Base-by-base conservation (phyloP, 2,329 filamentous ascomycete genomes). In the Botrytis aclada region DNA sequence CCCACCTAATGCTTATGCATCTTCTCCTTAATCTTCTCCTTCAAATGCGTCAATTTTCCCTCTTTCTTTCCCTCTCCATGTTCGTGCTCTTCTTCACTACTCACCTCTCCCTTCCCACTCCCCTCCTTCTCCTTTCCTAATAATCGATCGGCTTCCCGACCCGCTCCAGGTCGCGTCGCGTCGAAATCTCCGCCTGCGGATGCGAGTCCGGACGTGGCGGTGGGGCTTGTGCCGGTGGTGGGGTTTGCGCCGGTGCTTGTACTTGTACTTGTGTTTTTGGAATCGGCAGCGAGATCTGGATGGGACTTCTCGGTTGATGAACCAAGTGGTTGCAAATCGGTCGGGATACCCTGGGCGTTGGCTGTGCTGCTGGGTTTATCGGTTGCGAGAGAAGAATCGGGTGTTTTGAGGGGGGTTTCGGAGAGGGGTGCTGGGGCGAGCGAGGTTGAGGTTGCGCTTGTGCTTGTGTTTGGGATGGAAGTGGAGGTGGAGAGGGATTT, bases 181-280 rank as follows among this genome's bases (percentile, higher is more conserved):
- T 92, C 90, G 78, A 92, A 92, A 77, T 92, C 85, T 9, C 90
- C 90, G 0, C 90, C 90, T 56, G n/a, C n/a, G n/a, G n/a, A n/a
- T n/a, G n/a, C n/a, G n/a, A n/a, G n/a, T n/a, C n/a, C n/a, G n/a
- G n/a, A n/a, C n/a, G n/a, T n/a, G n/a, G n/a, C n/a, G n/a, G n/a
- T n/a, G n/a, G n/a, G n/a, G n/a, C n/a, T n/a, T n/a, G n/a, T n/a
- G n/a, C n/a, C n/a, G n/a, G n/a, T n/a, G n/a, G n/a, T n/a, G n/a
- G n/a, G n/a, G n/a, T n/a, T n/a, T n/a, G n/a, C n/a, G n/a, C n/a
- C n/a, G n/a, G n/a, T n/a, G n/a, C n/a, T n/a, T n/a, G n/a, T n/a
- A n/a, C n/a, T n/a, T n/a, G n/a, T n/a, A n/a, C n/a, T n/a, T n/a
- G n/a, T n/a, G n/a, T n/a, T n/a, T n/a, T n/a, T n/a, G n/a, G n/a